Percentiles rank a stretch among this genome's conserved stretches.
Evolutionary conservation across 192 early-diverging fungal genomes (phyloP).

Genomic region (Mortierella claussenii): DNA sequence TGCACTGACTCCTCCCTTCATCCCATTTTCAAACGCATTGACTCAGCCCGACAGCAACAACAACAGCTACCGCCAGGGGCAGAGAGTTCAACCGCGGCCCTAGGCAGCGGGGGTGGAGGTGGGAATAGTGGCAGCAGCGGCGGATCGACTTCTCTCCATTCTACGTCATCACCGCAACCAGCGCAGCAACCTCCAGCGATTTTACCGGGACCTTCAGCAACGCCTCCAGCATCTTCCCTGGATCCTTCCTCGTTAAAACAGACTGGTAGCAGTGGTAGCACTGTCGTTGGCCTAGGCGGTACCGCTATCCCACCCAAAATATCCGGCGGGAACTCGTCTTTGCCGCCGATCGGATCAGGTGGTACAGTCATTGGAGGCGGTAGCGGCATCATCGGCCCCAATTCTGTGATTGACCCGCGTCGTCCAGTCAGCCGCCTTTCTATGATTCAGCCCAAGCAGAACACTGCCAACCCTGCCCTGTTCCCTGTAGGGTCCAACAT

Average conservation of each 20-base stretch:
- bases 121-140: no score
- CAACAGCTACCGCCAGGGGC: not conserved
- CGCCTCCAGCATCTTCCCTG: not conserved
- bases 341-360: constrained; percentile 9
- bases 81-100: not conserved
- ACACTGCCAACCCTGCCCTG: constrained; percentile 9
- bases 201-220: no score
- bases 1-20: not conserved
- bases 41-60: constrained; percentile 4
- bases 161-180: not conserved
- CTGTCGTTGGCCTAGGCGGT: constrained; percentile 5
- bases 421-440: constrained; percentile 14
- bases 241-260: not conserved
- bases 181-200: no score
- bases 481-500: constrained; percentile 3
- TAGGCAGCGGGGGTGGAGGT: not conserved
- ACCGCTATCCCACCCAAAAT: constrained; percentile 14
- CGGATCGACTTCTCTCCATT: no score
- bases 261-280: constrained; percentile 6
- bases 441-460: constrained; percentile 17
- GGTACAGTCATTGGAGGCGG: constrained; percentile 11
- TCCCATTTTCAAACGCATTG: not conserved
- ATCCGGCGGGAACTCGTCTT: not conserved
- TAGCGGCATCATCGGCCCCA: no score
- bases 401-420: constrained; percentile 16